These are phyloP conservation scores for Aspergillus pseudotamarii DNA, from an alignment of 2,329 filamentous ascomycete genomes.

Conservation along the genomic window DNA sequence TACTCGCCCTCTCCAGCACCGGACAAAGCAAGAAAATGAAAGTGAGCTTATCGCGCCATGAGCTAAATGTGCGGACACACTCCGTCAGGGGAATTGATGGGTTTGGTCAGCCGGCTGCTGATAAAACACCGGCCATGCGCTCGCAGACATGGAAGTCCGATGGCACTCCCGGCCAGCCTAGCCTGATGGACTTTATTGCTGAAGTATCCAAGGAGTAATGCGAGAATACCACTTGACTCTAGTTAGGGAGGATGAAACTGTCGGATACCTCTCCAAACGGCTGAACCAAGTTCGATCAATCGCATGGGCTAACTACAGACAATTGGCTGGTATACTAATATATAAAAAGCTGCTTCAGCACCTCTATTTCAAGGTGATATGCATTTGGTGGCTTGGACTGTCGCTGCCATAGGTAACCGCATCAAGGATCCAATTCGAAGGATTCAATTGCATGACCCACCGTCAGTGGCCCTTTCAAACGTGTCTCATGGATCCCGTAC, in stretches of 20 bases:
- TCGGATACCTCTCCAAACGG: neutral
- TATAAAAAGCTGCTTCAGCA: no score
- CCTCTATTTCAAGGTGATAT: neutral
- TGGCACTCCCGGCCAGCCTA: conserved; percentile 6
- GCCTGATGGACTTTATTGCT: conserved; percentile 32
- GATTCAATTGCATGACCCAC: neutral
- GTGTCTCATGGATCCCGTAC: conserved; percentile 8
- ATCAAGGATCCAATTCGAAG: neutral
- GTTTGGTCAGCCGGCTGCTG: conserved; percentile 11
- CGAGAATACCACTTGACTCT: neutral
- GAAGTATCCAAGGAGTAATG: conserved; percentile 16
- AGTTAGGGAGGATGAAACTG: neutral
- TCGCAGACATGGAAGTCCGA: conserved; percentile 29
- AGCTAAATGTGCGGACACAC: conserved; percentile 28
- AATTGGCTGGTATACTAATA: neutral
- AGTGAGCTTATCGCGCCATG: conserved; percentile 30
- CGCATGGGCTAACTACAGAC: neutral
- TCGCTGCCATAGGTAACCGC: neutral
- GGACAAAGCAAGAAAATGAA: conserved; percentile 36
- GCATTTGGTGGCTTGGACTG: neutral
- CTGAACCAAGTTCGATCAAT: neutral
- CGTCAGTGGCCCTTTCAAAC: conserved; percentile 5
- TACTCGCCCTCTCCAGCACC: conserved; percentile 25
- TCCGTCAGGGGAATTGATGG: conserved; percentile 22
- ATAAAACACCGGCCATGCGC: conserved; percentile 15